Evolutionary conservation across 163 green algal species (phyloP), one percentile per base, ranked within the genome.

Genomic region (Scenedesmus sp.): DNA sequence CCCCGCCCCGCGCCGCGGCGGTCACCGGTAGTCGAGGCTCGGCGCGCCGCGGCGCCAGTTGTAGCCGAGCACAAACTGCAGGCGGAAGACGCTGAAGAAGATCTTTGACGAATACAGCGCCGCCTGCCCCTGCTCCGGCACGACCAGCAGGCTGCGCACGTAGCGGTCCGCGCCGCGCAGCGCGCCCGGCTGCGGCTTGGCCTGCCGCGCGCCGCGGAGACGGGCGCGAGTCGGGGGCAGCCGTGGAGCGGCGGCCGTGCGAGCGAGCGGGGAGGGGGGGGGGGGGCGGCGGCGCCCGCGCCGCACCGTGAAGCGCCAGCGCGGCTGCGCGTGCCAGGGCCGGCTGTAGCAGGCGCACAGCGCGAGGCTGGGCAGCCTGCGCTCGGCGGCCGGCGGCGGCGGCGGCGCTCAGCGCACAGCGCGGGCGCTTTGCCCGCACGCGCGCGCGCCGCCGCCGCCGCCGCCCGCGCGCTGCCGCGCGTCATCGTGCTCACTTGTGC

Each of bases 401-500:
- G n/a, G n/a, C n/a, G n/a, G n/a, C n/a, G n/a, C n/a, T n/a, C n/a
- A n/a, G n/a, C n/a, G n/a, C n/a, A n/a, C n/a, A n/a, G n/a, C n/a
- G n/a, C 39, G 39, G 7, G 39, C 10, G 39, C 39, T 47, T 6
- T 47, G 39, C 39, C 10, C 7, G 7, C 10, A 10, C 39, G 39
- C 39, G n/a, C 39, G 39, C 39, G 39, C 39, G 39, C 39, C 39
- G 39, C 39, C 7, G 7, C 39, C 39, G 10, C 39, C 6, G 39
- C 39, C 39, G 7, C 39, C 7, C 39, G n/a, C n/a, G n/a, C n/a
- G n/a, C n/a, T n/a, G n/a, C n/a, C n/a, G n/a, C n/a, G n/a, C n/a
- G n/a, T n/a, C n/a, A n/a, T n/a, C n/a, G n/a, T n/a, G n/a, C 82
- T 56, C 45, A 90, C 86, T 85, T 75, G 60, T 86, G 85, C 63